Conservation (phyloP, 129 eudicot genomes). For the Centella asiatica region DNA sequence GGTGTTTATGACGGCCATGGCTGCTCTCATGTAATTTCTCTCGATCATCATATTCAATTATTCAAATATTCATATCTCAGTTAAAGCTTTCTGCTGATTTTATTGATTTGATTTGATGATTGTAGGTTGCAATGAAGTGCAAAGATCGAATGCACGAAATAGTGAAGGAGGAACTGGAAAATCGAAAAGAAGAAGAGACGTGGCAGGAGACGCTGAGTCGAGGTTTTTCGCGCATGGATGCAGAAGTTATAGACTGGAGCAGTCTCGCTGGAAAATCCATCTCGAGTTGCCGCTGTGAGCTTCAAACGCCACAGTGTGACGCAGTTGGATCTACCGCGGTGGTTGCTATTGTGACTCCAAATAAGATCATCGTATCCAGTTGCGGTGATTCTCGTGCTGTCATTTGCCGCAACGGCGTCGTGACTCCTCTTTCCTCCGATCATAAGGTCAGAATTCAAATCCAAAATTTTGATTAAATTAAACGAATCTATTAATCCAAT, state of each 20-base stretch:
- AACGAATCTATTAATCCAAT: too few relatives aligned
- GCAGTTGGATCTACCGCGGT: slow-evolving; percentile 98
- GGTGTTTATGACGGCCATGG: slow-evolving; percentile 99
- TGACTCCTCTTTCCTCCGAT: slow-evolving; percentile 73
- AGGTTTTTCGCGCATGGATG: slow-evolving; percentile 74
- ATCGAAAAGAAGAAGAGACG: slow-evolving; percentile 11
- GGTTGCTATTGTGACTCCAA: slow-evolving; percentile 66
- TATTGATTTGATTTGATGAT: background rate
- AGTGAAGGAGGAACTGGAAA: slow-evolving; percentile 55
- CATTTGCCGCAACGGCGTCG: slow-evolving; percentile 76
- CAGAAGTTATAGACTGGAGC: slow-evolving; percentile 53
- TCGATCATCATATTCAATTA: too few relatives aligned
- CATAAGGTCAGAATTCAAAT: slow-evolving; percentile 63
- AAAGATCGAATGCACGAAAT: slow-evolving; percentile 89
- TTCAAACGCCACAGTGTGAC: slow-evolving; percentile 88
- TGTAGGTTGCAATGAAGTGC: slow-evolving; percentile 85
- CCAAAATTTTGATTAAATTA: too few relatives aligned
- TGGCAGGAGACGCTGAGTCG: slow-evolving; percentile 49
- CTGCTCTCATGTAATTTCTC: slow-evolving; percentile 77
- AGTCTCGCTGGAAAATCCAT: slow-evolving; percentile 8
- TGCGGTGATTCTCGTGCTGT: slow-evolving; percentile 97
- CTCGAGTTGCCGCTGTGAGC: slow-evolving; percentile 70
- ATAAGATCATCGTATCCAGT: slow-evolving; percentile 65
- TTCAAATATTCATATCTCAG: background rate
- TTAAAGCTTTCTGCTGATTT: background rate